A percentile compares a stretch with the other conserved stretches of the same genome.
Conservation (phyloP, 202 grass and related monocot species). For the Dendrocalamus latiflorus region DNA sequence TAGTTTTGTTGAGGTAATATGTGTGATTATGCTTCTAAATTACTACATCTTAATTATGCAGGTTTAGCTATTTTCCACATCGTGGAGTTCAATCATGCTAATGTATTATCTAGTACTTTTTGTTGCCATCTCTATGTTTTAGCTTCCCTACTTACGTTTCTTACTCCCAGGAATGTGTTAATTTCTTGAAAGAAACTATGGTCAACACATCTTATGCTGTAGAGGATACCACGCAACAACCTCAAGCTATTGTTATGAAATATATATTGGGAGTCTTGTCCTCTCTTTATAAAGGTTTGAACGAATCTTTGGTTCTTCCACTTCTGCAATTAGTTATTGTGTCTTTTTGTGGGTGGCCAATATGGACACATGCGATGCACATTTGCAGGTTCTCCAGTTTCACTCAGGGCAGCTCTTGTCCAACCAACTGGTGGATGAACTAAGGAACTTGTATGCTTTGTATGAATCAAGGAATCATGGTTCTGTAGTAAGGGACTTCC, state of each 20-base stretch:
- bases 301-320: too few species aligned
- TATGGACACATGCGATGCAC: too few species aligned
- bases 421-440: constrained; percentile 62
- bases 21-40: constrained; percentile 2
- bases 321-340: too few species aligned
- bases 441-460: too few species aligned
- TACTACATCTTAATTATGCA: background rate
- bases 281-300: constrained; percentile 90
- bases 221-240: constrained; percentile 35
- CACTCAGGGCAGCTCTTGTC: constrained; percentile 60
- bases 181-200: constrained; percentile 73
- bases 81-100: background rate
- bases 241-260: constrained; percentile 33
- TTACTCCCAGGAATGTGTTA: constrained; percentile 61
- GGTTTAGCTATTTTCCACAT: constrained; percentile 6
- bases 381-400: constrained; percentile 71
- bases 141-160: too few species aligned
- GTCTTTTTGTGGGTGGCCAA: too few species aligned
- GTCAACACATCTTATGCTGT: constrained; percentile 30
- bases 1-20: constrained; percentile 77
- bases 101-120: too few species aligned
- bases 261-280: constrained; percentile 53
- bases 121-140: too few species aligned
- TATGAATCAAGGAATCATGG: constrained; percentile 49
- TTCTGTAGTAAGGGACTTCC: constrained; percentile 28